These are phyloP conservation scores for Carex scoparia DNA, from an alignment of 176 grass and related monocot genomes.

Conservation along the genomic window DNA sequence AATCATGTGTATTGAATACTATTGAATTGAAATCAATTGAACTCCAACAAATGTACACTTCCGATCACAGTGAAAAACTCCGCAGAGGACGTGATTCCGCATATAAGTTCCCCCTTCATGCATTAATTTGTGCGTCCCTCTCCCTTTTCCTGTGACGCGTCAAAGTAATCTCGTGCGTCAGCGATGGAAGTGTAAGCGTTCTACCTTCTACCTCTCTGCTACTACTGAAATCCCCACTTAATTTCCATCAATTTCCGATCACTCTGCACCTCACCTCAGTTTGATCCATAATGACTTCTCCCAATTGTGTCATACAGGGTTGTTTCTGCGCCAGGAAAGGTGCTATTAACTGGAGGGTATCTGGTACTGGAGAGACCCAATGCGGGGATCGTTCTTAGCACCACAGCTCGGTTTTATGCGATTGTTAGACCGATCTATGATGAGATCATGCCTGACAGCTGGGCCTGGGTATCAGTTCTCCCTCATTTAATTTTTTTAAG, in stretches of 20 bases:
- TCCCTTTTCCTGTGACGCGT: neutral
- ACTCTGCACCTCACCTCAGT: neutral
- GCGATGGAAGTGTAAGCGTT: slow-evolving; percentile 40
- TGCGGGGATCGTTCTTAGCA: slow-evolving; percentile 78
- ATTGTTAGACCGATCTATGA: slow-evolving; percentile 59
- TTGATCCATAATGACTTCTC: neutral
- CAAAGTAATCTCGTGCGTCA: neutral
- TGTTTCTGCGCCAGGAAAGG: slow-evolving; percentile 86
- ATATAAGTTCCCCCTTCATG: neutral
- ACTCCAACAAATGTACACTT: no score
- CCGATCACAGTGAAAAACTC: no score
- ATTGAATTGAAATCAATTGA: no score
- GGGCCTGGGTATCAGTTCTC: slow-evolving; percentile 66
- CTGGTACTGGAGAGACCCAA: slow-evolving; percentile 88
- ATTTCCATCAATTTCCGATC: neutral
- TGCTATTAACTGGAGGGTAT: slow-evolving; percentile 79
- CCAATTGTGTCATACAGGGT: slow-evolving; percentile 36
- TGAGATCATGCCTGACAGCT: slow-evolving; percentile 50
- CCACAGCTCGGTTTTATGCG: slow-evolving; percentile 81
- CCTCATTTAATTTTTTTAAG: neutral
- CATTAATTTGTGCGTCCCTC: neutral
- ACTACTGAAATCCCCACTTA: neutral
- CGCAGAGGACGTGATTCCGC: neutral
- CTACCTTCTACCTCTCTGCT: neutral
- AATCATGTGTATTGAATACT: no score